Evolutionary conservation across 1,139 yeast species (phyloP).

Genomic region (Kluyveromyces marxianus): DNA sequence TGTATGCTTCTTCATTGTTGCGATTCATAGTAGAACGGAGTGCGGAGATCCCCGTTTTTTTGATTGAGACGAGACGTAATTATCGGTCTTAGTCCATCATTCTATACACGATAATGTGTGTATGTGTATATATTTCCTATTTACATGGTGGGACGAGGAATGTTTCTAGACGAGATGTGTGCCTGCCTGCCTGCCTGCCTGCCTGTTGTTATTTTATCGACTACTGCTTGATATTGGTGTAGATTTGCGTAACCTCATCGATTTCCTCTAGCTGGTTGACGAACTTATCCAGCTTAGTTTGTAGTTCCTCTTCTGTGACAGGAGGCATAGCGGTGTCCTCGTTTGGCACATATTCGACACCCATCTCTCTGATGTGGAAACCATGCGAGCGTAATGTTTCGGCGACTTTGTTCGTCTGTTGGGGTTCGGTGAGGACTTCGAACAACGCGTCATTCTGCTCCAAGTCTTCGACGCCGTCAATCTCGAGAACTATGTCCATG

Average conservation of each 20-base stretch:
- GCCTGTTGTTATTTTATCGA: too few relatives aligned
- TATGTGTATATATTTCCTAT: too few relatives aligned
- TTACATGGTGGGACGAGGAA: too few relatives aligned
- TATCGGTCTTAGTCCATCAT: too few relatives aligned
- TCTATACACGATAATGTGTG: too few relatives aligned
- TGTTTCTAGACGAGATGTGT: too few relatives aligned
- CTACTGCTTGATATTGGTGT: slow-evolving; percentile 38
- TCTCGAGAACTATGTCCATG: slow-evolving; percentile 66
- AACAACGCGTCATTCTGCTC: slow-evolving; percentile 36
- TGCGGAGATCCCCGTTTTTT: too few relatives aligned
- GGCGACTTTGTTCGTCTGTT: slow-evolving; percentile 55
- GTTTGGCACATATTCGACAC: slow-evolving; percentile 60
- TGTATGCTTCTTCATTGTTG: too few relatives aligned
- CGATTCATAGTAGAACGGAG: too few relatives aligned
- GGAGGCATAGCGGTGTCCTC: slow-evolving; percentile 48
- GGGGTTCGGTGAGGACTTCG: slow-evolving; percentile 52
- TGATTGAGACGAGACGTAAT: too few relatives aligned
- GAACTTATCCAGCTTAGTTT: slow-evolving; percentile 49
- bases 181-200: too few relatives aligned
- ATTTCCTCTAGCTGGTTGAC: slow-evolving; percentile 58
- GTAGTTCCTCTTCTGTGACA: slow-evolving; percentile 46
- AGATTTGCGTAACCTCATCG: slow-evolving; percentile 75
- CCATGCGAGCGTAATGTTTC: slow-evolving; percentile 46
- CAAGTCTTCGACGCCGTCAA: slow-evolving; percentile 78
- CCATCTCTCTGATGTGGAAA: slow-evolving; percentile 60